Evolutionary conservation across 2,329 filamentous ascomycete species (phyloP), one percentile per base, ranked within the genome.

Genomic region (Microcyclosporella mali): DNA sequence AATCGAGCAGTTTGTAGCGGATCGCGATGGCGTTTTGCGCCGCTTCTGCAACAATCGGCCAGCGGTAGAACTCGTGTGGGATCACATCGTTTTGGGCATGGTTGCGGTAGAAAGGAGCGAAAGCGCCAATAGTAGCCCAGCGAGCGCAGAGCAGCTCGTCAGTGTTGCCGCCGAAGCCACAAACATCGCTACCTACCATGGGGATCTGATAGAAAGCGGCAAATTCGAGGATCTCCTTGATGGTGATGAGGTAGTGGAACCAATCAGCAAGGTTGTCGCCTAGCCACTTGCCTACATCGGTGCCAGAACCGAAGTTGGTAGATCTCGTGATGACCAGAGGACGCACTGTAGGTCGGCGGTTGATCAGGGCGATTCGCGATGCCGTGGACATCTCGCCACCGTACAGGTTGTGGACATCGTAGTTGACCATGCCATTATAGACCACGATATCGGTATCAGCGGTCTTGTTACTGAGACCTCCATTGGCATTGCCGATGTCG

Each of bases 371-470:
- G 10, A 73, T 63, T 40, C 78, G 74, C 0, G 82, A 84, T 3
- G 77, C 68, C 14, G 71, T 65, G 1, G 81, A 83, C 84, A 88
- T 89, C 79, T 86, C 73, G 56, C 77, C 76, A 1, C 85, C 85
- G 60, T 85, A 88, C 1, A 88, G 64, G 53, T 88, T 88, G 61
- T 89, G 85, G 0, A 80, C 84, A 53, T 89, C 85, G 57, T 85
- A 87, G 62, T 85, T 78, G 15, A 72, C 70, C 29, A 81, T 67
- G 1, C 83, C 83, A 45, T 84, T 81, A 32, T 78, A 72, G 60
- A 87, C 83, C 7, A 81, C 72, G 7, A 86, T 66, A 56, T 86
- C 76, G 0, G 82, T 84, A 50, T 78, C 72, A 40, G 86, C 75
- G 0, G 84, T 72, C 36, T 57, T 56, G 43, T 68, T 64, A 4